Percentiles rank a stretch among this genome's conserved stretches.
phyloP scores from a whole-genome alignment of 352 stramenopile genomes.

The Pythium biforme region DNA sequence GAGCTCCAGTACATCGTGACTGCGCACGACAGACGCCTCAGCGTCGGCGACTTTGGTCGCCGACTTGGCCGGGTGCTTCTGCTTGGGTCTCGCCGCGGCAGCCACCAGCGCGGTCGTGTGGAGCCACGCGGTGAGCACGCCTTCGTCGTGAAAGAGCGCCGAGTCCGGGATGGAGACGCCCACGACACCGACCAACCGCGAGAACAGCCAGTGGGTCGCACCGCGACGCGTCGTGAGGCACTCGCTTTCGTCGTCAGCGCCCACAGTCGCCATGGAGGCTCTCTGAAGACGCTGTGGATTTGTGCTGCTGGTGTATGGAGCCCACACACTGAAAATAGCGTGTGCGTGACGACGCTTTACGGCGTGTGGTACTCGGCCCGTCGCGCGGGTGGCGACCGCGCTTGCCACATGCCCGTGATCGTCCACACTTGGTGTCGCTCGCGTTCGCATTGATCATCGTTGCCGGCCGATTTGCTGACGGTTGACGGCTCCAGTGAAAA shows the following conservation, averaged over 20 bases:
- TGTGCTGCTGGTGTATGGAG: too few species aligned
- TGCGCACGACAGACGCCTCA: background rate
- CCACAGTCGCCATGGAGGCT: background rate
- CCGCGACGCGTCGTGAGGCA: conserved; percentile 10
- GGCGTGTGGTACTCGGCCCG: background rate
- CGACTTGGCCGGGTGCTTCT: background rate
- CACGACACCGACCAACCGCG: conserved; percentile 23
- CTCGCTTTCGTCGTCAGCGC: background rate
- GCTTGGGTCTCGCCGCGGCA: background rate
- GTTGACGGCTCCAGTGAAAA: too few species aligned
- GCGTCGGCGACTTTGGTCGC: background rate
- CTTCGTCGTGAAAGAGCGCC: conserved; percentile 41
- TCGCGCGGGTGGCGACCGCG: conserved; percentile 2
- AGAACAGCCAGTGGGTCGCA: conserved; percentile 40
- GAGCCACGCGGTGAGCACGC: conserved; percentile 40
- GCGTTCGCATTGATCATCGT: too few species aligned
- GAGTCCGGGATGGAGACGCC: conserved; percentile 36
- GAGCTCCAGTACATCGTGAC: conserved; percentile 30
- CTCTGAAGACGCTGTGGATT: too few species aligned
- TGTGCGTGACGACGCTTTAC: background rate
- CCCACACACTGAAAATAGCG: background rate
- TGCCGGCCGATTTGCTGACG: too few species aligned
- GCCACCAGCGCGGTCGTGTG: background rate
- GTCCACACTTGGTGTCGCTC: too few species aligned
- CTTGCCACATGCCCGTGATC: conserved; percentile 14